Evolutionary conservation across 179 eudicot species (phyloP).

Genomic region (Camellia oleifera): DNA sequence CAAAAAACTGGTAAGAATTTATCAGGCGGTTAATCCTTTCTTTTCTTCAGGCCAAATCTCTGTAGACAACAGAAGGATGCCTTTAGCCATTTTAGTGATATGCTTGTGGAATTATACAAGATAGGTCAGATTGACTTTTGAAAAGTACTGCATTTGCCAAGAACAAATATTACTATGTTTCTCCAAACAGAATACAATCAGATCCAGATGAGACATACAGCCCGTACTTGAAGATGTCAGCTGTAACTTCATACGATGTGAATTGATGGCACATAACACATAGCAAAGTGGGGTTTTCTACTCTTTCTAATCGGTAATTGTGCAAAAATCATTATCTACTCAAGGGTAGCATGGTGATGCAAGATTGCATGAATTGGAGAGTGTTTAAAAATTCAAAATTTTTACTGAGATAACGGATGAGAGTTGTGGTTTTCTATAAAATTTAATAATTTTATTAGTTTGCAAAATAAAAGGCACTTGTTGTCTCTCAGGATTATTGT

Average conservation of each 20-base stretch:
- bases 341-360: neutral
- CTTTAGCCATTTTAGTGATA: neutral
- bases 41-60: neutral
- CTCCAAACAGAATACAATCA: neutral
- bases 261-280: neutral
- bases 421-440: neutral
- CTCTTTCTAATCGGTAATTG: neutral
- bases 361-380: neutral
- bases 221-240: neutral
- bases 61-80: neutral
- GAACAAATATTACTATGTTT: neutral
- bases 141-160: neutral
- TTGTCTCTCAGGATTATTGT: neutral
- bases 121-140: neutral
- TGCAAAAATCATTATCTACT: neutral
- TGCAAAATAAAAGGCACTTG: neutral
- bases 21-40: neutral
- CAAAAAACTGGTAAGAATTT: slow-evolving; percentile 55
- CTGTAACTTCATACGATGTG: neutral
- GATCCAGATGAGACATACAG: neutral
- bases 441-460: neutral
- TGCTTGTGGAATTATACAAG: neutral
- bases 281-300: neutral
- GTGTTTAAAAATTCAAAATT: neutral
- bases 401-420: neutral